Evolutionary conservation across 1,139 yeast species (phyloP).

Genomic region (Spathaspora sp.): DNA sequence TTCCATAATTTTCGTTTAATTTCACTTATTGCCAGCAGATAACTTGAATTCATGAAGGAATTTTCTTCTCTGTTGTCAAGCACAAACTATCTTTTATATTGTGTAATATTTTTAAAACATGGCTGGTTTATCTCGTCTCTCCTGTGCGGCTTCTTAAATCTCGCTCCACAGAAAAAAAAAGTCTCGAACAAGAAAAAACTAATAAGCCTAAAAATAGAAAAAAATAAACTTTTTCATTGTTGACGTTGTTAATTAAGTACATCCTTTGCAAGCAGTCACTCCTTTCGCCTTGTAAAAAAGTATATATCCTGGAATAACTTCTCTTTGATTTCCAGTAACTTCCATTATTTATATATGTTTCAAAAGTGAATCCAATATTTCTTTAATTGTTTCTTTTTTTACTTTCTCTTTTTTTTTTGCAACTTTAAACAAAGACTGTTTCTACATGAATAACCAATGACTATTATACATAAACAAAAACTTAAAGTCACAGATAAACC

Average conservation of each 20-base stretch:
- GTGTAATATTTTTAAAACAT: not conserved
- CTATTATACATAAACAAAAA: constrained; percentile 5
- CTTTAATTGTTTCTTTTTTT: not conserved
- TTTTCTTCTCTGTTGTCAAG: not conserved
- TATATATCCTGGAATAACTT: too few species aligned
- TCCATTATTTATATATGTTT: not conserved
- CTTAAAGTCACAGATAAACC: constrained; percentile 12
- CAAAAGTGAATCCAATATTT: not conserved
- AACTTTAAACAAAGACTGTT: too few species aligned
- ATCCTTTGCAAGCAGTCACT: too few species aligned
- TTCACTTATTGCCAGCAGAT: constrained; percentile 9
- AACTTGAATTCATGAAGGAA: not conserved
- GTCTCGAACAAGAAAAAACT: not conserved
- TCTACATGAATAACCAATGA: constrained; percentile 1
- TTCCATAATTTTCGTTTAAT: constrained; percentile 50
- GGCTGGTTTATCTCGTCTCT: not conserved
- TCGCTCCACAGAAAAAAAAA: not conserved
- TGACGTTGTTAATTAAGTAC: too few species aligned
- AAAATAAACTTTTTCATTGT: too few species aligned
- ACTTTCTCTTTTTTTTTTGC: constrained; percentile 1
- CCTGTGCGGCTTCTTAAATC: not conserved
- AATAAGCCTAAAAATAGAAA: too few species aligned
- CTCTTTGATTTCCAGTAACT: too few species aligned
- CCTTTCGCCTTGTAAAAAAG: too few species aligned
- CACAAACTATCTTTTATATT: not conserved